Evolutionary conservation across 768 basidiomycete species (phyloP).

Genomic region (Lentinula sp.): DNA sequence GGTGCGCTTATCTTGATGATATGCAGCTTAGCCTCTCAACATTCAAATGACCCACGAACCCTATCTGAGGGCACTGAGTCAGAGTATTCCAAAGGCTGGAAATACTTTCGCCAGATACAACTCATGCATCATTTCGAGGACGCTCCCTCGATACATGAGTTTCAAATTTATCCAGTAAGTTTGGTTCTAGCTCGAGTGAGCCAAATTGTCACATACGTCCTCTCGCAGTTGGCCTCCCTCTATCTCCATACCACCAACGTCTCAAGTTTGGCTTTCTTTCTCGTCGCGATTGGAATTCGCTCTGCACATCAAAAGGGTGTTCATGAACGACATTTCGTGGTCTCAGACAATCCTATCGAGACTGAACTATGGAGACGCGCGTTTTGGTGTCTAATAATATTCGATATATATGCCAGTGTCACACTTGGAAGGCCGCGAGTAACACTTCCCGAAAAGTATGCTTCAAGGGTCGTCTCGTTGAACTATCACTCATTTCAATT

Average conservation of each 20-base stretch:
- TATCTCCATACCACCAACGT: constrained; percentile 43
- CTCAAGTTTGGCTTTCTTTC: constrained; percentile 55
- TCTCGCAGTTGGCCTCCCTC: constrained; percentile 40
- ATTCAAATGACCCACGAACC: constrained; percentile 49
- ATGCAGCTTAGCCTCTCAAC: constrained; percentile 53
- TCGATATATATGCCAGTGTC: constrained; percentile 1
- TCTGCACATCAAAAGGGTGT: constrained; percentile 72
- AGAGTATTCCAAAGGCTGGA: background rate
- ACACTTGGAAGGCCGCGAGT: background rate
- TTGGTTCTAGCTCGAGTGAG: background rate
- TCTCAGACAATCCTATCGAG: constrained; percentile 29
- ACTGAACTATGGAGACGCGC: constrained; percentile 72
- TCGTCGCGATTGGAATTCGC: constrained; percentile 62
- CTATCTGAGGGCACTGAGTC: background rate
- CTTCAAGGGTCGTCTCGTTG: background rate
- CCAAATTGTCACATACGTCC: background rate
- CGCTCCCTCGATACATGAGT: constrained; percentile 19
- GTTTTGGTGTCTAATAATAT: constrained; percentile 40
- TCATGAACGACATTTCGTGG: constrained; percentile 37
- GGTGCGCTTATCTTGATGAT: constrained; percentile 43
- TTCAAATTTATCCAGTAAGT: constrained; percentile 29
- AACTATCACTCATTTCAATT: background rate
- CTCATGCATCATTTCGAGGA: constrained; percentile 9
- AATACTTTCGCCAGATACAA: constrained; percentile 1
- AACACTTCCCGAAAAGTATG: background rate